Base-by-base conservation (phyloP, 345 rosid species). In the Eucalyptus lansdowneana region DNA sequence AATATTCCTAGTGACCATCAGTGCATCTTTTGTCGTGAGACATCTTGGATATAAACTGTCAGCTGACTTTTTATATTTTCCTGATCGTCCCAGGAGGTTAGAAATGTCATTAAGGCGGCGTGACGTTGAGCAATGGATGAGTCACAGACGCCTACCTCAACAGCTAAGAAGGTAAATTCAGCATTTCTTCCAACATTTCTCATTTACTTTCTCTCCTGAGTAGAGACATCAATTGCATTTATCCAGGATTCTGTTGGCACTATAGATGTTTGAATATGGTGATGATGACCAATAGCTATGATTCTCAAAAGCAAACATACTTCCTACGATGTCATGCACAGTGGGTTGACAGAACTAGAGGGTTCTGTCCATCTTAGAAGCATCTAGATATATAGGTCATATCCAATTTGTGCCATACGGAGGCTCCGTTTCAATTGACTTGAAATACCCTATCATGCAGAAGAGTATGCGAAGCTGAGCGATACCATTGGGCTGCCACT, bases 61-160 rank as follows among this genome's bases (percentile, higher is more conserved):
- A 50, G 51, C 14, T 47, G 11, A 34, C 40, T 72, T 88, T 56
- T 86, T 51, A 47, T 11, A 44, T 51, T 19, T 44, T 80, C 54
- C 56, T 34, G 17, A 60, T 88, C 80, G 21, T 88, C 24, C 50
- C 89, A 97, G 99, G 96, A 93, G 95, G 91, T 88, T 96, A 91
- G 98, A 97, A 94, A 95, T 94, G 99, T 92, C 95, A 69, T 90
- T 97, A 86, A 97, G 99, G 90, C 94, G 94, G 27, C 99, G 98
- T 60, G 99, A 97, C 92, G 96, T 97, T 91, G 97, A 97, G 92
- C 98, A 95, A 49, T 97, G 99, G 99, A 97, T 97, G 99, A 95
- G 96, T 58, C 99, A 94, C 91, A 95, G 99, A 9, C 94, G 95
- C 83, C 92, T 97, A 90, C 99, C 99, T 16, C 95, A 90, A 76